Conservation (phyloP, 129 eudicot species). For the Centrapalus pauciflorus region DNA sequence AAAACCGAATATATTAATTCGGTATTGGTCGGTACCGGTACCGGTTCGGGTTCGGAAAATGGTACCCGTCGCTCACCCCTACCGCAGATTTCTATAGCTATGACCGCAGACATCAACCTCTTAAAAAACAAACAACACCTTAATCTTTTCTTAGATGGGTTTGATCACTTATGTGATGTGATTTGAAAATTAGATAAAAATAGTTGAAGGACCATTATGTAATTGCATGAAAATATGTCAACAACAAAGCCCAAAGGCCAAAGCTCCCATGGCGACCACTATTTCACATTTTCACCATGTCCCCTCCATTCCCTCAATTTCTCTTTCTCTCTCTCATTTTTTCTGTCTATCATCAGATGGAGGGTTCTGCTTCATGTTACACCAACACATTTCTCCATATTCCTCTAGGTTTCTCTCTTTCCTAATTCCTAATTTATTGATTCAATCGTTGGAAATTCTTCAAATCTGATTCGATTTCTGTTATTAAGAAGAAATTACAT, state of each 20-base stretch:
- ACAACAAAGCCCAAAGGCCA: too few relatives aligned
- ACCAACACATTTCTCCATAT: constrained; percentile 16
- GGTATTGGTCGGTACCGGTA: too few relatives aligned
- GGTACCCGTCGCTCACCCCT: too few relatives aligned
- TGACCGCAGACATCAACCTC: too few relatives aligned
- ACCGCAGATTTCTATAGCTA: too few relatives aligned
- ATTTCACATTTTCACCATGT: constrained; percentile 25
- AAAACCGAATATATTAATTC: too few relatives aligned
- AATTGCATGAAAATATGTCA: background rate
- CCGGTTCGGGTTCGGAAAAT: too few relatives aligned
- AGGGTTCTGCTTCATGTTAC: constrained; percentile 21
- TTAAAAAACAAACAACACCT: too few relatives aligned
- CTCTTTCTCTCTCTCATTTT: constrained; percentile 2
- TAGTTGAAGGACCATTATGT: constrained; percentile 18
- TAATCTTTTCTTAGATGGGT: background rate
- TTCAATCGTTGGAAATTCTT: background rate
- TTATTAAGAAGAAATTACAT: background rate
- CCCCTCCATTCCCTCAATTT: constrained; percentile 6
- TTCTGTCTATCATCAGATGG: constrained; percentile 15
- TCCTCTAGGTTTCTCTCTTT: constrained; percentile 10
- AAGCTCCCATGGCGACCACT: constrained; percentile 20
- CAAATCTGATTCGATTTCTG: background rate
- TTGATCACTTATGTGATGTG: too few relatives aligned
- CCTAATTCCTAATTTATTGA: background rate
- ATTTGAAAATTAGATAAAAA: background rate